phyloP scores from a whole-genome alignment of 257 asterid species.

The Solanum okadae region DNA sequence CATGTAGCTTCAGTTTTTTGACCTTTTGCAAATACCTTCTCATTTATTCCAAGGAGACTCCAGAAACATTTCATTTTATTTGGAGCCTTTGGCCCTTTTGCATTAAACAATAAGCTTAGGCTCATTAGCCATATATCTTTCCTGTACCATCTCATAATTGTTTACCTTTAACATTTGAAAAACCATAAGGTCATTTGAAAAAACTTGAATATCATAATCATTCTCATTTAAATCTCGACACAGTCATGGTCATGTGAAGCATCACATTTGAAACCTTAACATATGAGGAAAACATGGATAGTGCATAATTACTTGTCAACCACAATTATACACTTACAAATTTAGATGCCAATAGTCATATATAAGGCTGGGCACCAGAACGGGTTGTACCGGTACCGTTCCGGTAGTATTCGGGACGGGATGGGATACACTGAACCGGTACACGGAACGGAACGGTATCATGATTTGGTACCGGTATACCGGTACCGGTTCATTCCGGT shows the following conservation, averaged over 20 bases:
- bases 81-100: background rate
- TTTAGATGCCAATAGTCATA: background rate
- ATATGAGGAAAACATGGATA: background rate
- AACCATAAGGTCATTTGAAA: background rate
- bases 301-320: background rate
- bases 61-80: background rate
- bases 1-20: background rate
- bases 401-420: too few species aligned
- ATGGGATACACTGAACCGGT: too few species aligned
- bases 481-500: too few species aligned
- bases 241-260: background rate
- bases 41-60: background rate
- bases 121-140: background rate
- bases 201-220: background rate
- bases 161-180: background rate
- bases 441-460: too few species aligned
- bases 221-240: background rate
- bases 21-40: background rate
- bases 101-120: background rate
- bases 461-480: too few species aligned
- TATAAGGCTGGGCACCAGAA: background rate
- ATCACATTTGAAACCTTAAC: background rate
- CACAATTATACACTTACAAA: background rate
- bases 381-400: too few species aligned
- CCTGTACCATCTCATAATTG: background rate